Conservation (phyloP, 495 filamentous ascomycete genomes). For the Penicillium arizonense region DNA sequence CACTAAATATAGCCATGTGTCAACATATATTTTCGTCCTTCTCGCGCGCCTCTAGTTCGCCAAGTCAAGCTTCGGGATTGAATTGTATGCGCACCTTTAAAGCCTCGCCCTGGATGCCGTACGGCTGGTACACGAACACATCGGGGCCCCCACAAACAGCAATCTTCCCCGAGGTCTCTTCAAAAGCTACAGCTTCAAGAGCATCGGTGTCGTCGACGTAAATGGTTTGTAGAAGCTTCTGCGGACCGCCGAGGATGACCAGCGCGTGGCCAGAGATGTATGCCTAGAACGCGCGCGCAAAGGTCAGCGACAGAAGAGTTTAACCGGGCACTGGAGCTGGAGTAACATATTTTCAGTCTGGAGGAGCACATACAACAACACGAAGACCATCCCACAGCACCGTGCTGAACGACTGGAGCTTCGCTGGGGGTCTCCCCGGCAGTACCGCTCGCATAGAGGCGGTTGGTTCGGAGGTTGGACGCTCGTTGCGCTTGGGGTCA, state of each 20-base stretch:
- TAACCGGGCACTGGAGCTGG: constrained; percentile 2
- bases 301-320: constrained; percentile 10
- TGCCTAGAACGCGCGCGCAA: constrained; percentile 47
- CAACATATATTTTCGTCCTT: constrained; percentile 2
- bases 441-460: constrained; percentile 73
- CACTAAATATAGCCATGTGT: constrained; percentile 37
- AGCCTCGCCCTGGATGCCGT: constrained; percentile 66
- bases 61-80: background rate
- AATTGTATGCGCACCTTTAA: constrained; percentile 38
- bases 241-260: constrained; percentile 72
- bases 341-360: background rate
- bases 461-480: constrained; percentile 26
- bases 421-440: constrained; percentile 85
- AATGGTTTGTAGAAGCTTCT: constrained; percentile 81
- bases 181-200: constrained; percentile 72
- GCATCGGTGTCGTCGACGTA: constrained; percentile 75
- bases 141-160: constrained; percentile 63
- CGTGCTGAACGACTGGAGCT: constrained; percentile 84
- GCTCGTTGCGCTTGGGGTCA: constrained; percentile 26
- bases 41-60: background rate
- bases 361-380: constrained; percentile 62
- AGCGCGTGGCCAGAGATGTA: constrained; percentile 90
- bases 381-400: constrained; percentile 79
- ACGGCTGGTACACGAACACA: constrained; percentile 77
- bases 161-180: constrained; percentile 83